Evolutionary conservation across 2,329 filamentous ascomycete species (phyloP).

Genomic region (Aaosphaeria arxii): DNA sequence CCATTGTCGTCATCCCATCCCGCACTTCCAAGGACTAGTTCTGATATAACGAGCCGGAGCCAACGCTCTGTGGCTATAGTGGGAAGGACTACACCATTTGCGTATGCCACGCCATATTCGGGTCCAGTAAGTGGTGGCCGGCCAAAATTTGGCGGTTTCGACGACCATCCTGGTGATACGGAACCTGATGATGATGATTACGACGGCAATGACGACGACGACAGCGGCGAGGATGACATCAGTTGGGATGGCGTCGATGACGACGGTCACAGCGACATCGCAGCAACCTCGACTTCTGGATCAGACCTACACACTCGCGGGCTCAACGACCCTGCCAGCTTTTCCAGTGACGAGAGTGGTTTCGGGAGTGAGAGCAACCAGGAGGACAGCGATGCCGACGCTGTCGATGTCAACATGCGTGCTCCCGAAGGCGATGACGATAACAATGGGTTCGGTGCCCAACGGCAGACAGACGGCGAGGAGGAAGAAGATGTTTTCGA

Average conservation of each 20-base stretch:
- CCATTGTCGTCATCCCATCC: constrained; percentile 37
- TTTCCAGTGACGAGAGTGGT: constrained; percentile 34
- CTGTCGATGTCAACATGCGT: constrained; percentile 10
- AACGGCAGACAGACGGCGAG: constrained; percentile 2
- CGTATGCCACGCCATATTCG: constrained; percentile 75
- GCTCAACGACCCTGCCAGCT: constrained; percentile 20
- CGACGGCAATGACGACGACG: constrained; percentile 25
- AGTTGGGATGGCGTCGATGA: constrained; percentile 32
- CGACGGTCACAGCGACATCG: constrained; percentile 10
- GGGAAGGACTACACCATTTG: constrained; percentile 54
- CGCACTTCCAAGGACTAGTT: constrained; percentile 24
- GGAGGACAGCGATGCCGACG: background rate
- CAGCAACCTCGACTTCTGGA: constrained; percentile 11
- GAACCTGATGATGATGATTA: constrained; percentile 34
- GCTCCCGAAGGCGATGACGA: constrained; percentile 4
- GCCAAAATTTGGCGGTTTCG: constrained; percentile 17
- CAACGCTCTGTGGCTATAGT: constrained; percentile 34
- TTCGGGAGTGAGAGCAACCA: constrained; percentile 15
- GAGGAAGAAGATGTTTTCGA: constrained; percentile 8
- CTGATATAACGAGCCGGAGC: constrained; percentile 41
- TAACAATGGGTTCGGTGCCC: constrained; percentile 1
- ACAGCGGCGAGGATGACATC: background rate
- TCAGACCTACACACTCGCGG: constrained; percentile 22
- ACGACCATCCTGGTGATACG: constrained; percentile 27
- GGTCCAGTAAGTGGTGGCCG: constrained; percentile 29